Evolutionary conservation across 371 early-diverging fungal species (phyloP).

Genomic region (Apophysomyces trapeziformis): DNA sequence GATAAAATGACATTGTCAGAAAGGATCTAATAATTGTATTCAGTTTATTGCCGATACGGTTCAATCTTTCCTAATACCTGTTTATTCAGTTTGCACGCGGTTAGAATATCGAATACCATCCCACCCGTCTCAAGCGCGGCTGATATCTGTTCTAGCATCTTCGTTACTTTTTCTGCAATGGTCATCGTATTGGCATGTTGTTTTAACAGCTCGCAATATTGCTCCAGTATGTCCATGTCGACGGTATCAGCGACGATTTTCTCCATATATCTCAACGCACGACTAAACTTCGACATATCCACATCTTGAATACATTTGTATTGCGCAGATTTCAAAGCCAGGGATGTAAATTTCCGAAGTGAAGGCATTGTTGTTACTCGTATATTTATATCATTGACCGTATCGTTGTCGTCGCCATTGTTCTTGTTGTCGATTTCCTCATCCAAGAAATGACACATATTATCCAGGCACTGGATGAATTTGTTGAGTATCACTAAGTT

Average conservation of each 20-base stretch:
- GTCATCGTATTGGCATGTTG: neutral
- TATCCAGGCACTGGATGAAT: conserved; percentile 8
- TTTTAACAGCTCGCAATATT: conserved; percentile 8
- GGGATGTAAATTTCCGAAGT: conserved; percentile 9
- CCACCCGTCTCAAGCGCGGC: conserved; percentile 32
- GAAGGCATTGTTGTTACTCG: neutral
- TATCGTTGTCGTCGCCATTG: neutral
- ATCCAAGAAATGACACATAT: neutral
- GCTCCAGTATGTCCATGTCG: conserved; percentile 2
- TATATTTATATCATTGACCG: conserved; percentile 2
- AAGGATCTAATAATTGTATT: conserved; percentile 20
- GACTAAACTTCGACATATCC: conserved; percentile 15
- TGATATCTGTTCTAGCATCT: conserved; percentile 12
- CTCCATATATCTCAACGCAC: conserved; percentile 13
- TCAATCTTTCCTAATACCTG: conserved; percentile 16
- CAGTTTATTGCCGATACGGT: neutral
- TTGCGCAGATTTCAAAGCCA: conserved; percentile 13
- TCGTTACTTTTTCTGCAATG: neutral
- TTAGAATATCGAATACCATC: conserved; percentile 33
- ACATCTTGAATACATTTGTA: conserved; percentile 1
- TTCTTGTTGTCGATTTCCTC: conserved; percentile 3
- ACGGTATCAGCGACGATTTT: neutral
- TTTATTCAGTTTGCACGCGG: conserved; percentile 33
- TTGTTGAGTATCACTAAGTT: conserved; percentile 8
- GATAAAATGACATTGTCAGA: conserved; percentile 28